Conservation (phyloP, 306 rosid species). For the Glycine tomentella region DNA sequence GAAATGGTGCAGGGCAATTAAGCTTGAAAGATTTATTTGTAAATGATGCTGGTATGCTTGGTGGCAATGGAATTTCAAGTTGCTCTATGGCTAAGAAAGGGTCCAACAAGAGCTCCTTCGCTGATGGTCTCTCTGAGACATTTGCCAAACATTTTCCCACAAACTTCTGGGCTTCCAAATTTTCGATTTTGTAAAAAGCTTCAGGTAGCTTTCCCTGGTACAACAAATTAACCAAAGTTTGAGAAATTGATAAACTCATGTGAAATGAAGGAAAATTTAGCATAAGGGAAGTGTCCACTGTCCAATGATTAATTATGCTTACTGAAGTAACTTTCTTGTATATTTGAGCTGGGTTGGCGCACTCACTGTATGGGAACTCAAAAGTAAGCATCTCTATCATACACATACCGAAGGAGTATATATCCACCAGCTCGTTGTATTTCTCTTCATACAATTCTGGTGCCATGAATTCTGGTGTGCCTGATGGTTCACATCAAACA, state of each 20-base stretch:
- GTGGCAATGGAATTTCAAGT: constrained; percentile 42
- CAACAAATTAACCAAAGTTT: constrained; percentile 19
- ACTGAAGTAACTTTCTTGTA: constrained; percentile 95
- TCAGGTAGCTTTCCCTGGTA: constrained; percentile 81
- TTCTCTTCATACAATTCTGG: constrained; percentile 95
- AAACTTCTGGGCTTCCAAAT: constrained; percentile 70
- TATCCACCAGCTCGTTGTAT: constrained; percentile 80
- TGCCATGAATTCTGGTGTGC: constrained; percentile 97
- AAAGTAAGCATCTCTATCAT: constrained; percentile 87
- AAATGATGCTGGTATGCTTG: constrained; percentile 24
- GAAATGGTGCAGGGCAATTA: neutral
- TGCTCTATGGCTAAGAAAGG: constrained; percentile 70
- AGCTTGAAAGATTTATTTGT: constrained; percentile 35
- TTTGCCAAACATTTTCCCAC: constrained; percentile 77
- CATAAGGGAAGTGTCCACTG: neutral
- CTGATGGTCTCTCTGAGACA: constrained; percentile 72
- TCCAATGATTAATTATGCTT: constrained; percentile 25
- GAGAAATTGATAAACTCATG: neutral
- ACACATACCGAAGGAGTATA: constrained; percentile 95
- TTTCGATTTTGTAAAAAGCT: constrained; percentile 68
- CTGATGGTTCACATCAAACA: constrained; percentile 47
- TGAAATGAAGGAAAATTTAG: neutral
- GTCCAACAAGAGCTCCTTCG: constrained; percentile 75
- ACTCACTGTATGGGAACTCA: constrained; percentile 85
- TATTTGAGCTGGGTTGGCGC: constrained; percentile 95